phyloP scores from a whole-genome alignment of 1,284 basidiomycete genomes.

The Gymnopus androsaceus region DNA sequence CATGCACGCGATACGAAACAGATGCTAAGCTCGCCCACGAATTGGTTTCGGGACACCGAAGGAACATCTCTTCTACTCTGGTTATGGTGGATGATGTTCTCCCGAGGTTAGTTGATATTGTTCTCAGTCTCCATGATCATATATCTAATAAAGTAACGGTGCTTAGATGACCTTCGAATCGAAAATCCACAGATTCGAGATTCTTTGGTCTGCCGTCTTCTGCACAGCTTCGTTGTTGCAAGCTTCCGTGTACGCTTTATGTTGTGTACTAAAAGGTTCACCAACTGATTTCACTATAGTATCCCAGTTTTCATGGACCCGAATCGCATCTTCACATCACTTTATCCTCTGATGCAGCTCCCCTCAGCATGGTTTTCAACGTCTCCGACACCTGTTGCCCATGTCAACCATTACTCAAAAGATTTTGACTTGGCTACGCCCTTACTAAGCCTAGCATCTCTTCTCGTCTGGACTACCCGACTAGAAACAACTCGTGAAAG shows the following conservation, averaged over 20 bases:
- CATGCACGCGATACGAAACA: slow-evolving; percentile 20
- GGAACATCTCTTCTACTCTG: slow-evolving; percentile 48
- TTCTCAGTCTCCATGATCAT: neutral
- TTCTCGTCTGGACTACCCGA: slow-evolving; percentile 37
- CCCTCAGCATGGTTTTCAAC: slow-evolving; percentile 28
- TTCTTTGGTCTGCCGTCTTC: slow-evolving; percentile 20
- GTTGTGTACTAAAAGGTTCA: neutral
- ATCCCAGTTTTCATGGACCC: slow-evolving; percentile 41
- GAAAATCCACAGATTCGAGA: slow-evolving; percentile 22
- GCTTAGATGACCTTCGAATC: slow-evolving; percentile 16
- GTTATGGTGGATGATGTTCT: slow-evolving; percentile 58
- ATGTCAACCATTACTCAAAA: slow-evolving; percentile 43
- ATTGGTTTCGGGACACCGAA: slow-evolving; percentile 37
- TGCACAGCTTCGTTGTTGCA: slow-evolving; percentile 32
- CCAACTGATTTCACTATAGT: slow-evolving; percentile 28
- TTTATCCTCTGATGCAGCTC: slow-evolving; percentile 32
- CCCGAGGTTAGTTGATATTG: slow-evolving; percentile 34
- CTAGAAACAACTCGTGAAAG: slow-evolving; percentile 37
- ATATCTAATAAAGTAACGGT: slow-evolving; percentile 15
- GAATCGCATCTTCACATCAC: slow-evolving; percentile 41
- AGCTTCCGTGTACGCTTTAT: slow-evolving; percentile 36
- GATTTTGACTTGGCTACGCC: slow-evolving; percentile 41
- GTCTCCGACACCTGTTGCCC: slow-evolving; percentile 30
- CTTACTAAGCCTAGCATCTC: slow-evolving; percentile 37
- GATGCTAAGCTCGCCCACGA: neutral